phyloP scores from a whole-genome alignment of 2,329 filamentous ascomycete species.

The Penicillium sp. region DNA sequence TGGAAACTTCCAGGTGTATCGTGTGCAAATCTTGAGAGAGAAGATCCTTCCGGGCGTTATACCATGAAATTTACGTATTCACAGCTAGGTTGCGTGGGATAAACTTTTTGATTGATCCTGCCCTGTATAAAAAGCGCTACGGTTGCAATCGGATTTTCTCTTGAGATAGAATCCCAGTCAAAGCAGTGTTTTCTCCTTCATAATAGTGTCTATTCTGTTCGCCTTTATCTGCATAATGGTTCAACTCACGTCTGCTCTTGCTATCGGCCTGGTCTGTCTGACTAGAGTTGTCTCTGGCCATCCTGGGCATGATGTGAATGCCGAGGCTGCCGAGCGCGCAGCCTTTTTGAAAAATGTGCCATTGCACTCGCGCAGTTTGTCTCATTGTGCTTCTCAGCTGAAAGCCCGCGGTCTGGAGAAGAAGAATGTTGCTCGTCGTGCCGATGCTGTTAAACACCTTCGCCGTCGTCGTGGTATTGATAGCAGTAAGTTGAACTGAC shows the following conservation, averaged over 20 bases:
- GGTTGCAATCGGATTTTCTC: not conserved
- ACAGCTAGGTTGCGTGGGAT: no score
- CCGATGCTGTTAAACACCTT: constrained; percentile 39
- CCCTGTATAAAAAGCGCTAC: no score
- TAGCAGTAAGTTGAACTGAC: constrained; percentile 17
- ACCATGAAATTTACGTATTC: no score
- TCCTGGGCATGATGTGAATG: constrained; percentile 46
- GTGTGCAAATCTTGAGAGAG: no score
- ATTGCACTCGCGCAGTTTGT: constrained; percentile 38
- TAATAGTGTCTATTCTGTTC: not conserved
- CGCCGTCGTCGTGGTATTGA: constrained; percentile 38
- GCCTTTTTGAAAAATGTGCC: constrained; percentile 41
- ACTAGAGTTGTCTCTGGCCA: constrained; percentile 37
- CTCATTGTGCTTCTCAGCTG: constrained; percentile 46
- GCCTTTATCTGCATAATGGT: constrained; percentile 13
- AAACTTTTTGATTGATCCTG: no score
- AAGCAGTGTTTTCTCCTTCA: not conserved
- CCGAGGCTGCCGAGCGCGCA: constrained; percentile 49
- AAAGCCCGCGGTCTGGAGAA: constrained; percentile 45
- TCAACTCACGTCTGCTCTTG: constrained; percentile 18
- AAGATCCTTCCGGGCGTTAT: constrained; percentile 1
- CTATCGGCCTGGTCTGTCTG: constrained; percentile 23
- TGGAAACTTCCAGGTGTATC: no score
- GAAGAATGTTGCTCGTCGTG: constrained; percentile 44
- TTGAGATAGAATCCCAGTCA: not conserved